A percentile compares a stretch with the other conserved stretches of the same genome.
These are phyloP conservation scores for Polychytrium aggregatum DNA, from an alignment of 192 early-diverging fungal genomes.

Conservation along the genomic window DNA sequence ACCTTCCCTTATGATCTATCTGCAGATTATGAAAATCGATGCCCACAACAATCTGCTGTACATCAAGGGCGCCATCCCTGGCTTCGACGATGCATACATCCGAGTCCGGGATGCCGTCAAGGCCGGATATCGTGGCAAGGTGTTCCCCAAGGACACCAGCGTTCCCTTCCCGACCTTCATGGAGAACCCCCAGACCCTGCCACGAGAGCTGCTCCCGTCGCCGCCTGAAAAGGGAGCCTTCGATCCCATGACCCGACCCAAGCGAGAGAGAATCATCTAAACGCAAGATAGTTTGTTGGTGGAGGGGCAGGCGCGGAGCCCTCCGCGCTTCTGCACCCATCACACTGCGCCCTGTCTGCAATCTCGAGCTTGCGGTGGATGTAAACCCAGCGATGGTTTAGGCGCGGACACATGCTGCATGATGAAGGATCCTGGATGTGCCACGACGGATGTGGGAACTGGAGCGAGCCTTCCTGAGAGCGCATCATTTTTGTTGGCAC, in stretches of 20 bases:
- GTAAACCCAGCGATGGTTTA: too few species aligned
- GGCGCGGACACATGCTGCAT: too few species aligned
- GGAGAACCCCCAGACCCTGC: conserved; percentile 13
- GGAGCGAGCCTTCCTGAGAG: too few species aligned
- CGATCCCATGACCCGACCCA: conserved; percentile 11
- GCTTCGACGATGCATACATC: conserved; percentile 73
- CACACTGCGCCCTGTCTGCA: too few species aligned
- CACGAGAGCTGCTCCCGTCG: conserved; percentile 26
- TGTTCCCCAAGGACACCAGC: conserved; percentile 22
- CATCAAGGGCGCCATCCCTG: conserved; percentile 87
- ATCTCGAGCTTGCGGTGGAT: too few species aligned
- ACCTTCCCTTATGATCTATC: not conserved
- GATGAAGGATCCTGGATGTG: too few species aligned
- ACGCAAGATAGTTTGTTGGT: too few species aligned
- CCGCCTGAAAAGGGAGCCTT: conserved; percentile 11
- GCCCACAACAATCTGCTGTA: conserved; percentile 75
- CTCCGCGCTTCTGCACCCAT: too few species aligned
- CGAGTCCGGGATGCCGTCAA: conserved; percentile 79
- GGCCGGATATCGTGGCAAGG: conserved; percentile 31
- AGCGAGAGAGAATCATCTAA: too few species aligned
- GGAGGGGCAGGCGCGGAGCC: too few species aligned
- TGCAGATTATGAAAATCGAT: conserved; percentile 56
- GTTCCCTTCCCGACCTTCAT: conserved; percentile 43
- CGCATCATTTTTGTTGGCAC: too few species aligned
- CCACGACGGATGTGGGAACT: too few species aligned